Evolutionary conservation across 768 basidiomycete species (phyloP).

Genomic region (Mycena floridula): DNA sequence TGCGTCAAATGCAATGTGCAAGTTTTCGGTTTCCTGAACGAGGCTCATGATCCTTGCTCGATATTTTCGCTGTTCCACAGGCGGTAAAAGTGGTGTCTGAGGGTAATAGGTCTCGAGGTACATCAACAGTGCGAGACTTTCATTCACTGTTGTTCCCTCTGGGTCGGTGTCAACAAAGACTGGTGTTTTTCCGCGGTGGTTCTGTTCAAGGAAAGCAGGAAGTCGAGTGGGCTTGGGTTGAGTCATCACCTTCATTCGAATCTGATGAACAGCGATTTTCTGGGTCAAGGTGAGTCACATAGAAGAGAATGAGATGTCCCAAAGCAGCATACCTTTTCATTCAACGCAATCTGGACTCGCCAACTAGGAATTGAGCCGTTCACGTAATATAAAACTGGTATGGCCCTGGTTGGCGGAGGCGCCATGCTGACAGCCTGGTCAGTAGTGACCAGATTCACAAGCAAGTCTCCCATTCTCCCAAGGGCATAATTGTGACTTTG

Average conservation of each 20-base stretch:
- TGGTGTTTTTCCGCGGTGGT: too few relatives aligned
- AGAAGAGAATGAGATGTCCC: neutral
- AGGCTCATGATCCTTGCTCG: too few relatives aligned
- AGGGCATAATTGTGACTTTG: constrained; percentile 17
- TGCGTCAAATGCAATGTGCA: too few relatives aligned
- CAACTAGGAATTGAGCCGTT: constrained; percentile 23
- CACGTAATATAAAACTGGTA: constrained; percentile 19
- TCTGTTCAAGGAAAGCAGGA: constrained; percentile 18
- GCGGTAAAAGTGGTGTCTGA: too few relatives aligned
- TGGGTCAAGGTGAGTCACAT: constrained; percentile 4
- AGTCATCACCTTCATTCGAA: constrained; percentile 19
- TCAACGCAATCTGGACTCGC: constrained; percentile 21
- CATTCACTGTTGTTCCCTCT: constrained; percentile 14
- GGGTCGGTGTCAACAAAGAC: constrained; percentile 15
- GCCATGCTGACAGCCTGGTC: constrained; percentile 4
- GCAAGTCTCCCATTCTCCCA: constrained; percentile 12
- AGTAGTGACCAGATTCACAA: constrained; percentile 5
- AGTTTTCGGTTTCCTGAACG: too few relatives aligned
- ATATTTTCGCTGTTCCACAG: too few relatives aligned
- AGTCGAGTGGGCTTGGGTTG: constrained; percentile 19
- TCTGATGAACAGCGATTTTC: constrained; percentile 13
- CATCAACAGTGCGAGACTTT: too few relatives aligned
- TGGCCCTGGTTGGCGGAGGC: neutral
- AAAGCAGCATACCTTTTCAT: constrained; percentile 17
- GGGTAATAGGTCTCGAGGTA: too few relatives aligned